These are phyloP conservation scores for Apiospora marii DNA, from an alignment of 2,329 filamentous ascomycete species.

Conservation along the genomic window DNA sequence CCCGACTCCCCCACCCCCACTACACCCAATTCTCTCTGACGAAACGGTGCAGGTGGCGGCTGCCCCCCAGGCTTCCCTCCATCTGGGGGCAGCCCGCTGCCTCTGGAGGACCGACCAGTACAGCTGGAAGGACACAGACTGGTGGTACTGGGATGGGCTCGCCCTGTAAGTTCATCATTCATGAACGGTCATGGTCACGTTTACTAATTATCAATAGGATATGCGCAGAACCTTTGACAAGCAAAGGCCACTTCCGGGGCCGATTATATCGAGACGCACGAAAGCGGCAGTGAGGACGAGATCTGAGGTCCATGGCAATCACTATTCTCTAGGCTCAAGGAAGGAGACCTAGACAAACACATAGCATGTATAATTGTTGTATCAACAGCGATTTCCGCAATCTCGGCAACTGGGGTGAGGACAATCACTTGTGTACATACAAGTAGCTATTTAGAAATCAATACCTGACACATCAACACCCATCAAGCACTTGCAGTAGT, in stretches of 20 bases:
- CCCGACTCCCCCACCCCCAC: too few relatives aligned
- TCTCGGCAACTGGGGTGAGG: neutral
- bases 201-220: neutral
- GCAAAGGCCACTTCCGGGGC: neutral
- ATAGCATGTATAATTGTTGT: neutral
- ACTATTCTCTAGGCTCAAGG: too few relatives aligned
- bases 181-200: too few relatives aligned
- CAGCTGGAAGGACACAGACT: neutral
- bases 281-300: slow-evolving; percentile 7
- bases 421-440: neutral
- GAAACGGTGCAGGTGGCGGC: too few relatives aligned
- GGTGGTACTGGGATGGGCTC: slow-evolving; percentile 2
- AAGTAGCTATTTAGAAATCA: too few relatives aligned
- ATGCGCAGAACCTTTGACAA: neutral
- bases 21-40: too few relatives aligned
- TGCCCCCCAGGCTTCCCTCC: too few relatives aligned
- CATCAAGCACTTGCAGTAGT: too few relatives aligned
- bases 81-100: too few relatives aligned
- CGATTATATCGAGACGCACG: neutral
- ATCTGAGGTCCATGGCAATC: neutral
- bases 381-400: neutral
- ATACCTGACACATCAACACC: too few relatives aligned
- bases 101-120: neutral
- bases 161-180: neutral
- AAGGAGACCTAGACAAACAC: neutral